Percentiles rank a stretch among this genome's conserved stretches.
Conservation (phyloP, 2,329 filamentous ascomycete genomes). For the Colletotrichum liaoningense region DNA sequence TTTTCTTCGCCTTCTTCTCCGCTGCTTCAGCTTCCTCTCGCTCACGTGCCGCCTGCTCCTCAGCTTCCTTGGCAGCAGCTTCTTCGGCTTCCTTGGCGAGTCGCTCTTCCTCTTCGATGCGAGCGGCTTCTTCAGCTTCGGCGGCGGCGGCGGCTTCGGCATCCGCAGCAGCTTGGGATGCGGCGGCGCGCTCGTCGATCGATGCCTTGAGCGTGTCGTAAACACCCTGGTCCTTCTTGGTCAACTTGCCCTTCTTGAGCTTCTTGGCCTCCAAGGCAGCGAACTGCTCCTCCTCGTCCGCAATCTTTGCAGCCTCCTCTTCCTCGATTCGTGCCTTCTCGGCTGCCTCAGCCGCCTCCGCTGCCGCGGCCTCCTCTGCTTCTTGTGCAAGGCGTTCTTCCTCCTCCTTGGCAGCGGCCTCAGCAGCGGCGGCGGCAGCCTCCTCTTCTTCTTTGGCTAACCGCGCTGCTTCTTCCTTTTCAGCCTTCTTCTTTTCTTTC, state of each 20-base stretch:
- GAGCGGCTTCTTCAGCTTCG: slow-evolving; percentile 52
- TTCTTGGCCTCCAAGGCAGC: slow-evolving; percentile 59
- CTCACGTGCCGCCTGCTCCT: slow-evolving; percentile 42
- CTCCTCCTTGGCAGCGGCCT: slow-evolving; percentile 40
- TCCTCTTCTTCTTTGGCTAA: slow-evolving; percentile 52
- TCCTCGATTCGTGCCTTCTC: slow-evolving; percentile 40
- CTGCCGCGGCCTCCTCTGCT: slow-evolving; percentile 44
- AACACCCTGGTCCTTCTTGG: slow-evolving; percentile 59
- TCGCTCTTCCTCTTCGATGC: slow-evolving; percentile 41
- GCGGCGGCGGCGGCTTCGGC: slow-evolving; percentile 45
- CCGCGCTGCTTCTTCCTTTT: slow-evolving; percentile 55
- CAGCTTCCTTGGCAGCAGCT: slow-evolving; percentile 51
- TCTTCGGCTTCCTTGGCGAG: slow-evolving; percentile 53
- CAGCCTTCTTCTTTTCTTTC: slow-evolving; percentile 58
- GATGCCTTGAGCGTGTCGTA: slow-evolving; percentile 50
- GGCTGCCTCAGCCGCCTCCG: slow-evolving; percentile 43
- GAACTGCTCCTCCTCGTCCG: slow-evolving; percentile 51
- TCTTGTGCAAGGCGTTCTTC: slow-evolving; percentile 45
- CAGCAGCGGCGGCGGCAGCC: slow-evolving; percentile 41
- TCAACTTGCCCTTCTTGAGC: slow-evolving; percentile 58
- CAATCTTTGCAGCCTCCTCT: slow-evolving; percentile 42
- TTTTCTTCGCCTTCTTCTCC: slow-evolving; percentile 56
- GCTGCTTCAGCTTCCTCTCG: slow-evolving; percentile 45
- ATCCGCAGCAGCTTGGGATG: slow-evolving; percentile 53
- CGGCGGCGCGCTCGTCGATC: slow-evolving; percentile 48